Evolutionary conservation across 1,284 basidiomycete genomes (phyloP).

Genomic region (Boletus semigastroideus): DNA sequence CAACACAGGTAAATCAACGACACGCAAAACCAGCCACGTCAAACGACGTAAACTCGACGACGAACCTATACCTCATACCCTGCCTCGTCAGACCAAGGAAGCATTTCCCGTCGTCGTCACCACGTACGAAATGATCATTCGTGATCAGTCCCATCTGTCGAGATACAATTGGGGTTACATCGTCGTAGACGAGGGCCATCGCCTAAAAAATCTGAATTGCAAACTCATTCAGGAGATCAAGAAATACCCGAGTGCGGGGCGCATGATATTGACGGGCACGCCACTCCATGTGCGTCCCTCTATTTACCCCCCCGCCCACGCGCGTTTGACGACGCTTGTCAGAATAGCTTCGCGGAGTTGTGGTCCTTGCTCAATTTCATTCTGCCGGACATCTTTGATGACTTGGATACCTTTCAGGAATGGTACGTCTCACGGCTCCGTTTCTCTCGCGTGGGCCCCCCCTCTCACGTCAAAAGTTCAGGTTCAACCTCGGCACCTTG

Average conservation of each 20-base stretch:
- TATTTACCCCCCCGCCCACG: not conserved
- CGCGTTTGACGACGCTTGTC: not conserved
- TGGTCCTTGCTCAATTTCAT: slow-evolving; percentile 97
- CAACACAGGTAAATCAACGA: no score
- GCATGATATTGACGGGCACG: slow-evolving; percentile 93
- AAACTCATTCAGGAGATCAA: slow-evolving; percentile 91
- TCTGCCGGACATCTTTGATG: slow-evolving; percentile 88
- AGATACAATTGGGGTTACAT: slow-evolving; percentile 88
- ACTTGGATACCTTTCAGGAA: slow-evolving; percentile 87
- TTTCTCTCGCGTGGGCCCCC: not conserved
- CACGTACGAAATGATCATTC: slow-evolving; percentile 93
- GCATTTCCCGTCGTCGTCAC: slow-evolving; percentile 85
- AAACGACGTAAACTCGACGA: slow-evolving; percentile 24
- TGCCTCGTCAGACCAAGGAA: slow-evolving; percentile 24
- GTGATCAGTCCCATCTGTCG: slow-evolving; percentile 67
- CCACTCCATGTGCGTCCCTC: slow-evolving; percentile 76
- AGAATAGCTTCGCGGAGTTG: slow-evolving; percentile 94
- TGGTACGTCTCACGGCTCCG: slow-evolving; percentile 53
- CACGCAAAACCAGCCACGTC: no score
- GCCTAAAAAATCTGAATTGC: slow-evolving; percentile 91
- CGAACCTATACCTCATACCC: slow-evolving; percentile 25
- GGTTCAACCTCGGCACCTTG: slow-evolving; percentile 74
- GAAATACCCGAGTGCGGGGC: slow-evolving; percentile 79
- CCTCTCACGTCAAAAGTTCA: slow-evolving; percentile 29
- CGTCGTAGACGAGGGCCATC: slow-evolving; percentile 94